A percentile compares a stretch with the other conserved stretches of the same genome.
phyloP scores from a whole-genome alignment of 2,329 filamentous ascomycete genomes.

The Cladosporium sp. region DNA sequence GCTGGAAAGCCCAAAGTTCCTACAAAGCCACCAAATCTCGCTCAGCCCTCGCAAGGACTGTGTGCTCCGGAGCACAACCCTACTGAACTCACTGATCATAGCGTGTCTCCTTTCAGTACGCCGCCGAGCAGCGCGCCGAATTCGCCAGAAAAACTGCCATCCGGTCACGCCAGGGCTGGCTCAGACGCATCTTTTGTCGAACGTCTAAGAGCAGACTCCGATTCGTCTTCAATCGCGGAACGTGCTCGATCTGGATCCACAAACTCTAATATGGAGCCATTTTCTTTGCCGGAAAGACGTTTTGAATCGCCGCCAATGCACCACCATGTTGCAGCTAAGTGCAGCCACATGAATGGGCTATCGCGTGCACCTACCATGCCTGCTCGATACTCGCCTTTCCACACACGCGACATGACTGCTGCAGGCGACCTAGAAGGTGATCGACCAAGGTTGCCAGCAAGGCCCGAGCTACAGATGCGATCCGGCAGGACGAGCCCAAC shows the following conservation, averaged over 20 bases:
- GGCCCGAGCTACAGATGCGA: slow-evolving; percentile 27
- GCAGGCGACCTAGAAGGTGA: slow-evolving; percentile 23
- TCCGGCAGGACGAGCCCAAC: slow-evolving; percentile 27
- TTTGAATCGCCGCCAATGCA: slow-evolving; percentile 16
- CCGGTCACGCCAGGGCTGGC: slow-evolving; percentile 6
- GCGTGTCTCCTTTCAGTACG: slow-evolving; percentile 75
- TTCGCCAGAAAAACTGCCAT: slow-evolving; percentile 22
- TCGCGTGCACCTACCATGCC: slow-evolving; percentile 21
- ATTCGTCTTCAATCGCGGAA: slow-evolving; percentile 15
- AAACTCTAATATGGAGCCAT: slow-evolving; percentile 25
- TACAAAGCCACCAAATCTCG: slow-evolving; percentile 23
- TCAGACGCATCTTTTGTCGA: slow-evolving; percentile 24
- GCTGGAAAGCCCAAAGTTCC: slow-evolving; percentile 68
- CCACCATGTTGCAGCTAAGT: slow-evolving; percentile 15
- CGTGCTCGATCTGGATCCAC: slow-evolving; percentile 22
- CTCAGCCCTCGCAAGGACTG: slow-evolving; percentile 21
- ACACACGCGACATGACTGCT: slow-evolving; percentile 11
- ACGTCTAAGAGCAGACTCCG: slow-evolving; percentile 21
- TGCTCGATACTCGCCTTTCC: slow-evolving; percentile 18
- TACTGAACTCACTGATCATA: slow-evolving; percentile 35
- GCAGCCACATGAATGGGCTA: slow-evolving; percentile 18
- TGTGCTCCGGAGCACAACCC: slow-evolving; percentile 38
- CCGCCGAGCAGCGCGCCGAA: slow-evolving; percentile 69
- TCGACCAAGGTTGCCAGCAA: slow-evolving; percentile 25
- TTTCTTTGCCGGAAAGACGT: slow-evolving; percentile 21